These are phyloP conservation scores for Pseudognaphalium luteoalbum DNA, from an alignment of 129 eudicot genomes.

Conservation along the genomic window DNA sequence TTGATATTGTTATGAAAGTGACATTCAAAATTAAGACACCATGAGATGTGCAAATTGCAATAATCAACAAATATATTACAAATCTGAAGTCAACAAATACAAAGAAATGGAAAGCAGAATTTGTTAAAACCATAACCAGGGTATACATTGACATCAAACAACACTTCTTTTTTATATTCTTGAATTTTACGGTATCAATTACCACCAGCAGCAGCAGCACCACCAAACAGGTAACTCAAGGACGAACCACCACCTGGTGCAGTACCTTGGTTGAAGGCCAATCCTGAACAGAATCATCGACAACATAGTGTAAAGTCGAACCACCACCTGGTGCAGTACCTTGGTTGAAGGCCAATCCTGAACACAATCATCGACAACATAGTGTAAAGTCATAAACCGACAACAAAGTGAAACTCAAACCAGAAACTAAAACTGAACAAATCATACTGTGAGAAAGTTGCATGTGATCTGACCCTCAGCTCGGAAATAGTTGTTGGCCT, in stretches of 20 bases:
- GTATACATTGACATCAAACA: conserved; percentile 36
- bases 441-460: conserved; percentile 77
- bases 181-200: conserved; percentile 29
- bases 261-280: conserved; percentile 67
- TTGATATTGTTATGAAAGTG: background rate
- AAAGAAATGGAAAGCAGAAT: conserved; percentile 34
- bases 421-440: background rate
- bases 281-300: conserved; percentile 38
- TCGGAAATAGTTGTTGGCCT: conserved; percentile 58
- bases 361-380: background rate
- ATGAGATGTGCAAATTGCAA: conserved; percentile 17
- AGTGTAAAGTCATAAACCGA: background rate
- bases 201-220: conserved; percentile 43
- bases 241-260: conserved; percentile 78
- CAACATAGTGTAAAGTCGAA: conserved; percentile 16
- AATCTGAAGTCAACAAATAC: conserved; percentile 35
- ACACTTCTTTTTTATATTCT: conserved; percentile 18
- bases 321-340: conserved; percentile 77
- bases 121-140: conserved; percentile 36
- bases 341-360: conserved; percentile 74
- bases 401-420: conserved; percentile 13
- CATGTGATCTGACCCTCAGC: conserved; percentile 81
- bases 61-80: conserved; percentile 35
- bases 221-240: conserved; percentile 59
- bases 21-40: conserved; percentile 9